Conservation (phyloP, 305 asterid genomes). For the Fraxinus paxiana region DNA sequence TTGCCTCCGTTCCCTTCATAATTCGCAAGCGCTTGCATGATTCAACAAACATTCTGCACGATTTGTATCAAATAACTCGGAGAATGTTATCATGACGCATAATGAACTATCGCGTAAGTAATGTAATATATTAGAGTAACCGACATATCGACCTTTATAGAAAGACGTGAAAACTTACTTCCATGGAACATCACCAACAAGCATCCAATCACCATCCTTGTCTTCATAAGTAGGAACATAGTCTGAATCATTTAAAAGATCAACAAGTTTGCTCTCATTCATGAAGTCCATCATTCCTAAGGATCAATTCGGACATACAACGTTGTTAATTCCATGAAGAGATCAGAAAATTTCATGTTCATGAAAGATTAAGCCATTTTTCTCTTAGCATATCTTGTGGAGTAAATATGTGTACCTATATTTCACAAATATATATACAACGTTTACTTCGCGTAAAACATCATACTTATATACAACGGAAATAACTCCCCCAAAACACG, state of each 20-base stretch:
- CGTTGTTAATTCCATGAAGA: not conserved
- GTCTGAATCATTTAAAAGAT: constrained; percentile 50
- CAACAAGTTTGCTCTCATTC: constrained; percentile 54
- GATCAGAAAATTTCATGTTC: not conserved
- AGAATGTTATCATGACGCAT: not conserved
- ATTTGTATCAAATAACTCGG: not conserved
- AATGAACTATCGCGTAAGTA: not conserved
- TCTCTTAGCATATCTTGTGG: not conserved
- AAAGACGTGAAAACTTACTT: constrained; percentile 32
- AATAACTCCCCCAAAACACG: not conserved
- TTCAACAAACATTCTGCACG: constrained; percentile 58
- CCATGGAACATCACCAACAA: constrained; percentile 63
- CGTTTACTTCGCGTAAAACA: not conserved
- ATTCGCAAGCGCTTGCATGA: constrained; percentile 75
- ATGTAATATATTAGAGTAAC: not conserved
- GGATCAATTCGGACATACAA: not conserved
- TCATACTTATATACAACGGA: not conserved
- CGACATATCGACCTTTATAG: not conserved
- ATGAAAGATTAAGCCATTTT: not conserved
- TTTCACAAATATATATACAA: not conserved
- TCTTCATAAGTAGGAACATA: constrained; percentile 58
- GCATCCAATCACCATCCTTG: constrained; percentile 68
- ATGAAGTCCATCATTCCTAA: constrained; percentile 56
- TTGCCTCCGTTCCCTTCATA: constrained; percentile 67
- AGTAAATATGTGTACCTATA: not conserved